These are phyloP conservation scores for Elsinoe ampelina DNA, from an alignment of 2,329 filamentous ascomycete genomes.

Conservation along the genomic window DNA sequence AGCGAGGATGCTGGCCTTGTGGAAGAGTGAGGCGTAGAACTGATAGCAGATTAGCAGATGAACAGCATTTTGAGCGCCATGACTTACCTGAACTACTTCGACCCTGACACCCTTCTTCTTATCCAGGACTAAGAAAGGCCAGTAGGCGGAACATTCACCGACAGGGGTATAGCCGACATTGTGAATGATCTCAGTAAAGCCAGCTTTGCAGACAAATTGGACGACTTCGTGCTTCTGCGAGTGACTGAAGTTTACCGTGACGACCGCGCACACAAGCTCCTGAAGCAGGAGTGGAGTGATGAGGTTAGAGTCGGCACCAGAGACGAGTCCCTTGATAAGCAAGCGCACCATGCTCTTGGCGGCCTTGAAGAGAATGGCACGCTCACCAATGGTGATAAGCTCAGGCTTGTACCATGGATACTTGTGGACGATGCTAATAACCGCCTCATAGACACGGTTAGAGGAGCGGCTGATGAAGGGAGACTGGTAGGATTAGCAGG, in stretches of 20 bases:
- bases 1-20: constrained; percentile 17
- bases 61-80: background rate
- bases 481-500: constrained; percentile 29
- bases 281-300: constrained; percentile 23
- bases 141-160: constrained; percentile 17
- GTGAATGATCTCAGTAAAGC: constrained; percentile 19
- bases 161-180: constrained; percentile 22
- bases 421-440: constrained; percentile 45
- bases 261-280: constrained; percentile 25
- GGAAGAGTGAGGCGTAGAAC: constrained; percentile 23
- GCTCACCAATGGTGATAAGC: constrained; percentile 39
- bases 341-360: constrained; percentile 19
- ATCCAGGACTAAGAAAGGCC: constrained; percentile 26
- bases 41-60: constrained; percentile 8
- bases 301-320: constrained; percentile 12
- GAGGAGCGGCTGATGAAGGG: constrained; percentile 41
- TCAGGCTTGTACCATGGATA: constrained; percentile 42
- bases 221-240: constrained; percentile 24
- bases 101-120: constrained; percentile 18
- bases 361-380: constrained; percentile 36
- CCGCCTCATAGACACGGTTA: constrained; percentile 45
- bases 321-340: constrained; percentile 20
- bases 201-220: constrained; percentile 14
- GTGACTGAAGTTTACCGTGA: constrained; percentile 27
- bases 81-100: constrained; percentile 21